Conservation (phyloP, 768 basidiomycete genomes). For the Infundibulicybe gibba region DNA sequence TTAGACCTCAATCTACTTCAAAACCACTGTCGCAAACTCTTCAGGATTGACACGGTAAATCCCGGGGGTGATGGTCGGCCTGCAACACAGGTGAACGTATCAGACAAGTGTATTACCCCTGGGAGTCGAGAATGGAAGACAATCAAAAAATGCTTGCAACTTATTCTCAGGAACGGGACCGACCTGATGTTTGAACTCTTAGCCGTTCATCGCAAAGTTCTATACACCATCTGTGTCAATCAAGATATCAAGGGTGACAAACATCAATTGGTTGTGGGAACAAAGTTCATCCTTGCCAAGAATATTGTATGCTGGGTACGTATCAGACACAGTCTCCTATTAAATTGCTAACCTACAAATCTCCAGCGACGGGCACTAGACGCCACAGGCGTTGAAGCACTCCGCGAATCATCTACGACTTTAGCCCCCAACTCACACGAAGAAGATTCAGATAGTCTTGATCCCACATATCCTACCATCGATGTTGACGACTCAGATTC, state of each 20-base stretch:
- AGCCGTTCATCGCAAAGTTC: conserved; percentile 8
- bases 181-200: conserved; percentile 10
- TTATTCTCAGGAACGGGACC: not conserved
- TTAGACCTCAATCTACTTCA: too few species aligned
- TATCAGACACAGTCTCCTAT: conserved; percentile 13
- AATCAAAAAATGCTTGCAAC: conserved; percentile 5
- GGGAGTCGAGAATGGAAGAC: not conserved
- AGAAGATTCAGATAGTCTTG: not conserved
- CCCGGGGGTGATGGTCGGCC: not conserved
- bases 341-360: conserved; percentile 14
- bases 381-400: not conserved
- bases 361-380: not conserved
- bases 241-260: conserved; percentile 9
- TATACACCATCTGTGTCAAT: conserved; percentile 18
- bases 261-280: too few species aligned
- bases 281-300: too few species aligned
- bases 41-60: conserved; percentile 13
- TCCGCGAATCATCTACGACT: not conserved
- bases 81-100: not conserved
- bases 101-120: not conserved
- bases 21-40: conserved; percentile 25
- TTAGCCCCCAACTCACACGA: not conserved
- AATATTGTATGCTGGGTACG: too few species aligned
- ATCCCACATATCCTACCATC: not conserved
- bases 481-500: not conserved